Base-by-base conservation (phyloP, 2,329 filamentous ascomycete species). In the Shiraia sp. region DNA sequence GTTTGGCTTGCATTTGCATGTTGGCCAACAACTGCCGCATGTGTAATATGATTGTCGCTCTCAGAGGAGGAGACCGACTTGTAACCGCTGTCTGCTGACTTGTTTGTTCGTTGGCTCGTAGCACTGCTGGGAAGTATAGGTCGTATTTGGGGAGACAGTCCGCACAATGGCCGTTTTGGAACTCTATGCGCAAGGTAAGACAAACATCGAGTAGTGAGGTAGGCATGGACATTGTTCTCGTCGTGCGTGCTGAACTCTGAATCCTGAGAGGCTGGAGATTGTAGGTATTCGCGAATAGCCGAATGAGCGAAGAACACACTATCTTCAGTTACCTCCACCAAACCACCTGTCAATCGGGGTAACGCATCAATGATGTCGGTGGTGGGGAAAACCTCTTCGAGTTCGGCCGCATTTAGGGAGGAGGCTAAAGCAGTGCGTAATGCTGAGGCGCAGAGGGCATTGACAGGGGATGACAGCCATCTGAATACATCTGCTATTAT, bases 31-130 rank as follows among this genome's bases (percentile, higher is more conserved):
- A 35, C 10, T 10, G 9, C 13, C 9, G 48, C 39, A 16, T 37
- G 45, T 17, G 36, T 31, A 9, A 34, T 25, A 7, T 25, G 28
- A 15, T 42, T 55, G 19, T 53, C 55, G 3, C 51, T 49, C 15
- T 63, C 59, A 3, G 54, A 57, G 22, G 59, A 61, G 3, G 52
- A 61, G 24, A 58, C 36, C 12, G 60, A 63, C 19, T 59, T 61
- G 49, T 65, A 66, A 14, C 61, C 63, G 26, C 61, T 65, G 25
- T 66, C 63, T n/a, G 43, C 51, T 1, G 63, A 64, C 19, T 43
- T 45, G 34, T 40, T 51, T 7, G 60, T 66, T 12, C 56, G 44
- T 28, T 58, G 50, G 16, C 59, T 63, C 10, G 49, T 49, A 12
- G 51, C 47, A 28, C 59, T 62, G 22, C 51, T 53, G 3, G 47